Base-by-base conservation (phyloP, 345 rosid species). In the Citrus glauca region DNA sequence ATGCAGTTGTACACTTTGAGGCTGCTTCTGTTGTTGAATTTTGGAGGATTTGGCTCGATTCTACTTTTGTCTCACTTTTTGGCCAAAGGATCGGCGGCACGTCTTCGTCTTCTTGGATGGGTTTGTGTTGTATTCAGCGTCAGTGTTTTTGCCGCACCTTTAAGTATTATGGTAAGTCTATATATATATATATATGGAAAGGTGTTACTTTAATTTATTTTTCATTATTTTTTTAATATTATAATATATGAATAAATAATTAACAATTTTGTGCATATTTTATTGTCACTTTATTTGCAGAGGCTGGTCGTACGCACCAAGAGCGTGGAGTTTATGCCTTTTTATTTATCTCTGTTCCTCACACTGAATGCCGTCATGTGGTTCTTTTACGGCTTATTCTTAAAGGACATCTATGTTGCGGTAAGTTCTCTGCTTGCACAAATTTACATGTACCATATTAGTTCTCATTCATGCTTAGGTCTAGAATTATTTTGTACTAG, bases 261-360 rank as follows among this genome's bases (percentile, higher is more conserved):
- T 66, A 66, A 66, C 48, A 20, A 66, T 9, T 66, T 22, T 8
- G 4, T 45, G 22, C 13, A 14, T 5, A 9, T 45, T 17, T 55
- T 64, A 45, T 28, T 45, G 50, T 3, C 9, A 45, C 17, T 45
- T 33, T n/a, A 17, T 72, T 33, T 85, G 79, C 81, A 85, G 88
- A 81, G 78, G 37, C 64, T 77, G 6, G 85, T 83, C 2, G 77
- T 86, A 59, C 73, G 77, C 33, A 83, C 88, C 45, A 86, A 69
- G 65, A 83, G 86, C 37, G 86, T 86, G 28, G 88, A 86, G 86
- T 86, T 86, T 74, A 83, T 86, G 88, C 86, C 88, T 0, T 79
- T 86, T 75, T 56, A 33, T 10, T 56, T 86, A 17, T 83, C 88
- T 11, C 57, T 83, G 32, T 81, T 81, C 9, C 85, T 86, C 32